Evolutionary conservation across 306 rosid species (phyloP), one percentile per base, ranked within the genome.

Genomic region (Abrus precatorius): DNA sequence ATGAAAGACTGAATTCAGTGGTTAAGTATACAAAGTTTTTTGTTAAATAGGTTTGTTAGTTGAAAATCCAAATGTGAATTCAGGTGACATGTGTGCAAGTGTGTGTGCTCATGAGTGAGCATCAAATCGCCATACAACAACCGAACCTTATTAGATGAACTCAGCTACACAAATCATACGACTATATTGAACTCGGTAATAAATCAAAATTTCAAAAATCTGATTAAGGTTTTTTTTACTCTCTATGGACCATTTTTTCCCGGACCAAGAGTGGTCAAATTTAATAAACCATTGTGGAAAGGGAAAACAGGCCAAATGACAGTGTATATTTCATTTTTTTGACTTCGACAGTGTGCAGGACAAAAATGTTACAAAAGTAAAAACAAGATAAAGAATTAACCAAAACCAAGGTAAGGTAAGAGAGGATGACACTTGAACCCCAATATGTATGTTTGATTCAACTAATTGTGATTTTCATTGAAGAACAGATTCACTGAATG

Each of bases 331-430:
- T 36, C 20, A 54, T 54, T 66, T 28, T 28, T 74, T 53, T n/a
- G 36, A 20, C 43, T 41, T 72, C 56, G 3, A 28, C 38, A 45
- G 55, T 5, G 8, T 0, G 43, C 76, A 32, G 9, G 14, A 33
- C 28, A 56, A 60, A 78, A 43, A 9, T 54, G 49, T 43, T 30
- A 41, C 20, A 57, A 29, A 28, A 40, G 53, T 7, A 4, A 68
- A 52, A 9, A 10, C 13, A 60, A 61, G 53, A 38, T 9, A 50
- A 59, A 1, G 73, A 80, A 13, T 27, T 50, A 62, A 40, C 63
- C 73, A 52, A 29, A 63, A 72, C 33, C 68, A 36, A 36, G 72
- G 49, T 34, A 5, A 53, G 44, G 74, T 64, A 1, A 34, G 2
- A 49, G 53, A 50, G 54, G 41, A 50, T 52, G 50, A 41, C 65